Conservation (phyloP, 2,329 filamentous ascomycete genomes). For the Fusarium nanum region DNA sequence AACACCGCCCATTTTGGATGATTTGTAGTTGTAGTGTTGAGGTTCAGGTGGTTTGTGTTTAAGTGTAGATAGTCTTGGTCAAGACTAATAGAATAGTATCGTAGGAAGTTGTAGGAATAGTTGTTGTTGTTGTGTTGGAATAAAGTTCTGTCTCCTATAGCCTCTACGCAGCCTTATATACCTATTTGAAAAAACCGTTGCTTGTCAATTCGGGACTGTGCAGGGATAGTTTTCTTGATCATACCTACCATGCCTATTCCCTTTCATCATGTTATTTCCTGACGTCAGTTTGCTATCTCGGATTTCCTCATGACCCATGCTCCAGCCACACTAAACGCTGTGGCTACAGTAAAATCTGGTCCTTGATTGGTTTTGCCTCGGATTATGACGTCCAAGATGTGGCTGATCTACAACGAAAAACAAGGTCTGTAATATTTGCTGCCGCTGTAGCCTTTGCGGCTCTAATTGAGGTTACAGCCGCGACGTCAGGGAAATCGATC, state of each 20-base stretch:
- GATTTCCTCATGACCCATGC: conserved; percentile 34
- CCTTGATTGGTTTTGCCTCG: conserved; percentile 11
- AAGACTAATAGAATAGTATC: not conserved
- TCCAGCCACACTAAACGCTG: conserved; percentile 30
- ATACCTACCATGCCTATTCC: conserved; percentile 10
- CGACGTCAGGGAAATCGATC: conserved; percentile 30
- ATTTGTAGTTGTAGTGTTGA: conserved; percentile 31
- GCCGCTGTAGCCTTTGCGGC: conserved; percentile 23
- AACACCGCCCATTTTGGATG: conserved; percentile 77
- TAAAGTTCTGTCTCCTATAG: not conserved
- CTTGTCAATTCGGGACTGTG: conserved; percentile 2
- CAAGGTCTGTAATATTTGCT: conserved; percentile 30
- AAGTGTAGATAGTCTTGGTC: conserved; percentile 8
- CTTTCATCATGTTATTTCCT: conserved; percentile 25
- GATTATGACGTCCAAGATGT: conserved; percentile 28
- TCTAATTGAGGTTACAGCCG: conserved; percentile 31
- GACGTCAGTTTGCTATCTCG: conserved; percentile 36
- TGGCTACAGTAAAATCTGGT: conserved; percentile 14
- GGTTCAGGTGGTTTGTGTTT: conserved; percentile 10
- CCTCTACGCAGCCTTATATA: conserved; percentile 30
- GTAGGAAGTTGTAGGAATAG: not conserved
- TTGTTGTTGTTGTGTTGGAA: conserved; percentile 18
- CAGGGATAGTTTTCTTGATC: conserved; percentile 17
- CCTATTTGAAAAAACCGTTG: not conserved
- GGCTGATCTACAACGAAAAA: conserved; percentile 25